Conservation (phyloP, 768 basidiomycete genomes). For the Russula dissimulans region DNA sequence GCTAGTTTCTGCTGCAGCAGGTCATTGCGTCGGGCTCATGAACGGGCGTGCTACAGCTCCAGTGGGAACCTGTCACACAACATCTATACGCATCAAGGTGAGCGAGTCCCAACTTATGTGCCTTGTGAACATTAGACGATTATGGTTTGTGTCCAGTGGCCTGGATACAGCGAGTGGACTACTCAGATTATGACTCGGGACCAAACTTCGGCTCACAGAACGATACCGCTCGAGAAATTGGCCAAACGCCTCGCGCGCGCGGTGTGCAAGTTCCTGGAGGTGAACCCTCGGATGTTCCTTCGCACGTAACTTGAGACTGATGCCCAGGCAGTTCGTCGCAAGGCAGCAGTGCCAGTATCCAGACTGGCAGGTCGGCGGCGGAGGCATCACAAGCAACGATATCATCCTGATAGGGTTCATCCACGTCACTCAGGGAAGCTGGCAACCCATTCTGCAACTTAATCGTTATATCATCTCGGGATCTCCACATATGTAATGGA, state of each 20-base stretch:
- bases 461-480: neutral
- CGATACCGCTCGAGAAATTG: neutral
- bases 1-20: neutral
- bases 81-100: conserved; percentile 3
- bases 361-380: neutral
- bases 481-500: neutral
- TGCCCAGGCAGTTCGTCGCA: neutral
- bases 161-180: neutral
- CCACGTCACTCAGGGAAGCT: conserved; percentile 12
- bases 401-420: conserved; percentile 7
- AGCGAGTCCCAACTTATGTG: neutral
- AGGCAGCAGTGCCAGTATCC: neutral
- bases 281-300: neutral
- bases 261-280: conserved; percentile 4
- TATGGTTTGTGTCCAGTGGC: neutral
- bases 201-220: neutral
- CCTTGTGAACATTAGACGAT: neutral
- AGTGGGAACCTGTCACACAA: neutral
- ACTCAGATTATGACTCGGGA: conserved; percentile 9
- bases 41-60: neutral
- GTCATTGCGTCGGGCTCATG: neutral
- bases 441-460: conserved; percentile 14
- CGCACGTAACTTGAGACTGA: neutral
- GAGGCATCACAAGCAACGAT: conserved; percentile 9
- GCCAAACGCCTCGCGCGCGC: neutral